A percentile compares a stretch with the other conserved stretches of the same genome.
Evolutionary conservation across 2,329 filamentous ascomycete genomes (phyloP).

Genomic region (Penicillium sclerotiorum): DNA sequence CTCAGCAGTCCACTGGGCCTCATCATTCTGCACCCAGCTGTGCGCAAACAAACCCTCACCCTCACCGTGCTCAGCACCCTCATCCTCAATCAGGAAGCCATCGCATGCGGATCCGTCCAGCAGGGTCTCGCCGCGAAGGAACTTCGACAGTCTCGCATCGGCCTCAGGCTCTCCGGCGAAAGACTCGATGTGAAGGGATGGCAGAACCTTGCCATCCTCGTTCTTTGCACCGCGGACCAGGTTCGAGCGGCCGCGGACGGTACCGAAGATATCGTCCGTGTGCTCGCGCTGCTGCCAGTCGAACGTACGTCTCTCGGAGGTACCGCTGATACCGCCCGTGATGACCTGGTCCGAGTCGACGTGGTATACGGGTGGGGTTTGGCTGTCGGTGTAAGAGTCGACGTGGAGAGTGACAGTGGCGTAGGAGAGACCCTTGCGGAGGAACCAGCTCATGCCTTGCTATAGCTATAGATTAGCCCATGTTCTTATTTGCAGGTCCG

Average conservation of each 20-base stretch:
- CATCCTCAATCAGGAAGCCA: constrained; percentile 62
- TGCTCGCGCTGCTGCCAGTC: constrained; percentile 66
- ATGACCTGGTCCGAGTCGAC: constrained; percentile 73
- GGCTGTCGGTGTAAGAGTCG: constrained; percentile 55
- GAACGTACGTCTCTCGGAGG: constrained; percentile 59
- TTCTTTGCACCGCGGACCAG: constrained; percentile 47
- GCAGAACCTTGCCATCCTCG: constrained; percentile 42
- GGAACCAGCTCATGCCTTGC: constrained; percentile 72
- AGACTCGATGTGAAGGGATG: constrained; percentile 38
- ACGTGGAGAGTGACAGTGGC: constrained; percentile 70
- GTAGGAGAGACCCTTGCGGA: constrained; percentile 70
- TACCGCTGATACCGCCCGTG: constrained; percentile 72
- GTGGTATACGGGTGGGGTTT: constrained; percentile 53
- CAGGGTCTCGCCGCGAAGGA: constrained; percentile 44
- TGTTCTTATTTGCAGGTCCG: not conserved
- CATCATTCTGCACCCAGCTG: constrained; percentile 52
- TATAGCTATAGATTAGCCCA: constrained; percentile 19
- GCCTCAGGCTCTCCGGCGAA: constrained; percentile 42
- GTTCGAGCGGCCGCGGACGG: constrained; percentile 62
- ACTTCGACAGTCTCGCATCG: constrained; percentile 41
- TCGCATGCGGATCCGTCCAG: constrained; percentile 60
- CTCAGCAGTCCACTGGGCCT: constrained; percentile 56
- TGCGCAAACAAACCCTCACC: constrained; percentile 51
- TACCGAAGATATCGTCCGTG: constrained; percentile 78
- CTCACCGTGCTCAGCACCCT: constrained; percentile 47